Evolutionary conservation across 2,329 filamentous ascomycete species (phyloP), one percentile per base, ranked within the genome.

Genomic region (Chaetomiaceae sp.): DNA sequence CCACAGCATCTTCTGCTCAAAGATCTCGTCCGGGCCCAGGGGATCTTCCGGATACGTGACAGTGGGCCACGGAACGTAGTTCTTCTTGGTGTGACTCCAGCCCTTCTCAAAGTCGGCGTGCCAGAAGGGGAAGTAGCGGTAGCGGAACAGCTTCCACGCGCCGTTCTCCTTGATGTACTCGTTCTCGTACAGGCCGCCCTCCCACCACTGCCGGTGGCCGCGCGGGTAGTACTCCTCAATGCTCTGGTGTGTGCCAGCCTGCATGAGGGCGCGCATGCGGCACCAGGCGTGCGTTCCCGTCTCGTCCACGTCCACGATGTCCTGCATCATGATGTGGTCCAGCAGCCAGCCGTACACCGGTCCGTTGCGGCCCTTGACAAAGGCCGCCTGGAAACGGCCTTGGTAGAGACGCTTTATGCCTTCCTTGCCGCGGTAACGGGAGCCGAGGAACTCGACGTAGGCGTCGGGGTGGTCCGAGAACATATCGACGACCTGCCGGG

Each of bases 61-160:
- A 0, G 65, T 73, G 36, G 75, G 73, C 67, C 76, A 78, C 3
- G 76, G 77, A 4, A 80, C 64, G 61, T 79, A 80, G 46, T 79
- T 77, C 46, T 74, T 70, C 63, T 75, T 74, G 34, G 77, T 80
- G 61, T 77, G 69, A 2, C 71, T 68, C 78, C 78, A 81, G 30
- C 78, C 78, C 36, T 71, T 72, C 64, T 77, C 75, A 53, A 77
- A 75, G 25, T 76, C 72, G 56, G 71, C 73, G 63, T 81, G 78
- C 78, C 78, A 81, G 65, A 81, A 80, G 1, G 78, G 76, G 60
- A 80, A 80, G 64, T 80, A 80, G 37, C 76, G 73, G 56, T 79
- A 72, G 30, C 74, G 69, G 64, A 76, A 76, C 21, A 80, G 71
- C 65, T 77, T 78, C 78, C 78, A 81, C 5, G 72, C 67, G 4